Evolutionary conservation across 2,329 filamentous ascomycete species (phyloP).

Genomic region (Fusarium staphyleae): DNA sequence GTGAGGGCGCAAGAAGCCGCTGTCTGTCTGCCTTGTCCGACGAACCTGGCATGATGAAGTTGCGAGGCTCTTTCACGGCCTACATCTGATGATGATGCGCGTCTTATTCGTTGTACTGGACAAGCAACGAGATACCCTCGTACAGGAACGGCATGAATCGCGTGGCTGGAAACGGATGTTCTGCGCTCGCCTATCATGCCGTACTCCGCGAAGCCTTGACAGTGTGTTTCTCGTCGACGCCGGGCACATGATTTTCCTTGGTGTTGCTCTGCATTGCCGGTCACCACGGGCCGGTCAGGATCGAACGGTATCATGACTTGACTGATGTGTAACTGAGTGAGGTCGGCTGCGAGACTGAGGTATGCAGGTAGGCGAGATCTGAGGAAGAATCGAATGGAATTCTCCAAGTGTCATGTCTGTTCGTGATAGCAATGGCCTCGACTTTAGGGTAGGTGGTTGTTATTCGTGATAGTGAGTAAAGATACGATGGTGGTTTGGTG

Average conservation of each 20-base stretch:
- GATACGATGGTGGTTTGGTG: no score
- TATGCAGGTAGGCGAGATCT: no score
- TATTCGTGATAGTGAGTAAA: no score
- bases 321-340: constrained; percentile 2
- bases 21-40: background rate
- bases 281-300: constrained; percentile 5
- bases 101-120: background rate
- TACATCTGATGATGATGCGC: background rate
- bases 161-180: constrained; percentile 2
- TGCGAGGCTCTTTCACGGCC: background rate
- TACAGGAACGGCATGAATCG: constrained; percentile 4
- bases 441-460: no score
- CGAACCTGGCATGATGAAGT: no score
- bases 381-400: no score
- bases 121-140: constrained; percentile 6
- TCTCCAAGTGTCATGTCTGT: no score
- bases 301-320: constrained; percentile 14
- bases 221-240: background rate
- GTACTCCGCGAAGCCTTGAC: constrained; percentile 10
- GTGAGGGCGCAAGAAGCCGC: background rate
- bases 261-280: constrained; percentile 13
- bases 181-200: constrained; percentile 1
- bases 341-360: background rate
- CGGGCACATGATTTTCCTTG: background rate
- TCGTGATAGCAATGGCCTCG: no score